Percentiles rank a stretch among this genome's conserved stretches.
phyloP scores from a whole-genome alignment of 345 rosid species.

The Eucalyptus sideroxylon region DNA sequence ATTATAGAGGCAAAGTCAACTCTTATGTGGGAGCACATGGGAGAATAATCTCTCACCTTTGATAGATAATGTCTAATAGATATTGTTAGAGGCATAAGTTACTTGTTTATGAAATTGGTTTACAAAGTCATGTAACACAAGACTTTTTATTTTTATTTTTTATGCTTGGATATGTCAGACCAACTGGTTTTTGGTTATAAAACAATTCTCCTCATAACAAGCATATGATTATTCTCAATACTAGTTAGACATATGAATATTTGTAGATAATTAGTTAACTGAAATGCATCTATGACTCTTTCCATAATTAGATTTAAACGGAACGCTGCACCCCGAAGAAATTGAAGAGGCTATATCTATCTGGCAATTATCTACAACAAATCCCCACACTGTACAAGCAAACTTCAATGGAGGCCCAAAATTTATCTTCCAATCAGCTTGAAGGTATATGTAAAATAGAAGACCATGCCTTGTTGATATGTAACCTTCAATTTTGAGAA shows the following conservation, averaged over 20 bases:
- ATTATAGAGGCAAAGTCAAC: neutral
- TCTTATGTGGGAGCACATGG: neutral
- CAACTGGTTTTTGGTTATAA: neutral
- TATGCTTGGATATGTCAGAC: neutral
- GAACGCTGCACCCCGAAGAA: neutral
- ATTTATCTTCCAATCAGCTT: neutral
- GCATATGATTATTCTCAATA: too few species aligned
- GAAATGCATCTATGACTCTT: neutral
- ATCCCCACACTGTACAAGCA: accelerated
- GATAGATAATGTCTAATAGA: neutral
- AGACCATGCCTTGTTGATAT: neutral
- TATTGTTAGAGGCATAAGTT: neutral
- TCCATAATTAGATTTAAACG: neutral
- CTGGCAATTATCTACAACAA: neutral
- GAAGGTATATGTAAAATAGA: neutral
- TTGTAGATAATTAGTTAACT: too few species aligned
- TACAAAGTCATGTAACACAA: neutral
- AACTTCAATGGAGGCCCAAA: neutral
- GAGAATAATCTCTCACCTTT: neutral
- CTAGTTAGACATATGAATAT: too few species aligned
- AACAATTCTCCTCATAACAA: neutral
- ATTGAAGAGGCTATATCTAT: neutral
- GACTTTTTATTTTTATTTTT: too few species aligned
- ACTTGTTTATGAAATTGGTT: too few species aligned
- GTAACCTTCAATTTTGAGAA: neutral